Conservation (phyloP, 2,329 filamentous ascomycete genomes). For the Diplodia corticola region DNA sequence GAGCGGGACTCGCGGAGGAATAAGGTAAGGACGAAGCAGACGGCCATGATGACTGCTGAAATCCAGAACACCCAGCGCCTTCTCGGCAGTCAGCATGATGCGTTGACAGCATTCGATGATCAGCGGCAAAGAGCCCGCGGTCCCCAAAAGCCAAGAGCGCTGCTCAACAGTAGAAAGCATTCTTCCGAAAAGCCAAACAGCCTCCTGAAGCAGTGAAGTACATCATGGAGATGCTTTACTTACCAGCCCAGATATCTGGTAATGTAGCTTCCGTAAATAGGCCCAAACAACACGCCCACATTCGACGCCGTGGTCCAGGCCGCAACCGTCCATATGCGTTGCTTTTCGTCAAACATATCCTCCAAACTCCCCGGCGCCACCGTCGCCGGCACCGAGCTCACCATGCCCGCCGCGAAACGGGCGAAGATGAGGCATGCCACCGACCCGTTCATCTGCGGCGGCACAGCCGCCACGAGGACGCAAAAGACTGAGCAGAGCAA, state of each 20-base stretch:
- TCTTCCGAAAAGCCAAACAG: not conserved
- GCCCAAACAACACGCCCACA: constrained; percentile 14
- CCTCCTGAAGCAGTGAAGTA: not conserved
- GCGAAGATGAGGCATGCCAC: constrained; percentile 3
- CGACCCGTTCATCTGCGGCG: not conserved
- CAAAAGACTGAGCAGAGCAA: constrained; percentile 35
- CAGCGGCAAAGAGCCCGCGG: not conserved
- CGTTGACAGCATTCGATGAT: not conserved
- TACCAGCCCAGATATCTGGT: constrained; percentile 8
- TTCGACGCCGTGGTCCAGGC: constrained; percentile 13
- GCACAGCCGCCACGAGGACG: constrained; percentile 9
- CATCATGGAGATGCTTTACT: not conserved
- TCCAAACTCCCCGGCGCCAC: constrained; percentile 18
- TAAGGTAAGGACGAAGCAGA: constrained; percentile 4
- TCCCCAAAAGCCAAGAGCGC: not conserved
- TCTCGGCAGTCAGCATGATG: not conserved
- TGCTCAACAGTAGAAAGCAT: not conserved
- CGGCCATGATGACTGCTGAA: constrained; percentile 1
- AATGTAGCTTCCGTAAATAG: constrained; percentile 14
- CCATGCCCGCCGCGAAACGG: not conserved
- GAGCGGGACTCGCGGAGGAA: constrained; percentile 12
- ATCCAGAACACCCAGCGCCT: constrained; percentile 23
- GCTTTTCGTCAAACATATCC: not conserved
- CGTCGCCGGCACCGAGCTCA: constrained; percentile 2
- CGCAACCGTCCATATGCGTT: constrained; percentile 16